Percentiles rank a stretch among this genome's conserved stretches.
phyloP scores from a whole-genome alignment of 805 yeast genomes.

The Wickerhamiella azyma region DNA sequence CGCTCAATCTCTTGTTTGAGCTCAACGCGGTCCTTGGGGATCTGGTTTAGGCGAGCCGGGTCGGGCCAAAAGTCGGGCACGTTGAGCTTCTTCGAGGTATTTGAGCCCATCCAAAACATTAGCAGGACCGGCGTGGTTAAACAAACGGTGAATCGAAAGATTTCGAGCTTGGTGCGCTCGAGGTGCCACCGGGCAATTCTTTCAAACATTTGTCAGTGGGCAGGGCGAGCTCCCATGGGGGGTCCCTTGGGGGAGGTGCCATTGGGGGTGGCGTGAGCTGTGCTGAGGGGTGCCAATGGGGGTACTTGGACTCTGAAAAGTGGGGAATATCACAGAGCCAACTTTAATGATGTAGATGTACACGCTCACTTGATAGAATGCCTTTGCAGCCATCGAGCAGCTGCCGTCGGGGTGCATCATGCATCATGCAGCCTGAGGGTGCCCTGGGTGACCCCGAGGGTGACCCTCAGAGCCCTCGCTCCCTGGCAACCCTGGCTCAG shows the following conservation, averaged over 20 bases:
- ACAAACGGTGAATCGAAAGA: conserved; percentile 59
- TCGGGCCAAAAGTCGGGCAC: conserved; percentile 97
- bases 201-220: conserved; percentile 1
- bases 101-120: conserved; percentile 87
- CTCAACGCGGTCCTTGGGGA: conserved; percentile 87
- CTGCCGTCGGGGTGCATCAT: too few species aligned
- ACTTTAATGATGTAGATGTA: too few species aligned
- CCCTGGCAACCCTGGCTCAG: too few species aligned
- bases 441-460: too few species aligned
- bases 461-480: too few species aligned
- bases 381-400: too few species aligned
- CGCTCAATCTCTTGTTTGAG: conserved; percentile 84
- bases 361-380: too few species aligned
- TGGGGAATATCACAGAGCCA: too few species aligned
- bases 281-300: conserved; percentile 9
- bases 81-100: conserved; percentile 77
- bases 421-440: too few species aligned
- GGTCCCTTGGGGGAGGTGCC: neutral
- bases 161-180: conserved; percentile 20
- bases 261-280: neutral
- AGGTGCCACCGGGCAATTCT: conserved; percentile 8
- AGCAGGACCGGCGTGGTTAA: conserved; percentile 76
- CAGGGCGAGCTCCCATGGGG: neutral
- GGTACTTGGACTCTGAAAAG: too few species aligned
- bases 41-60: conserved; percentile 76